These are phyloP conservation scores for Cladosporium austrohemisphaericum DNA, from an alignment of 2,329 filamentous ascomycete genomes.

Conservation along the genomic window DNA sequence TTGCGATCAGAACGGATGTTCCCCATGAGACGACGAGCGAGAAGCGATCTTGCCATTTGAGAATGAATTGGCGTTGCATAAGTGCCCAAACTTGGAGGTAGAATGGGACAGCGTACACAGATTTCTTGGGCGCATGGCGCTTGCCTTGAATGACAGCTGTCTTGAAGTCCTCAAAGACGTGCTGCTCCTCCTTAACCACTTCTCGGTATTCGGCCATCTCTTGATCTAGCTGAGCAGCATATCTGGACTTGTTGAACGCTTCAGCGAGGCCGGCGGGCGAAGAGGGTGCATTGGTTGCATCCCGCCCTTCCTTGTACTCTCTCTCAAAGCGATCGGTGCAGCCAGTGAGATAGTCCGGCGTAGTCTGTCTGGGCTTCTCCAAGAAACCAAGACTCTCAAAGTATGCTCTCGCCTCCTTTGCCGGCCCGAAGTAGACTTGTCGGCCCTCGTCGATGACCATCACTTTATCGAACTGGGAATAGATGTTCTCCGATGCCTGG, in stretches of 20 bases:
- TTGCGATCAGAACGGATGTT: slow-evolving; percentile 67
- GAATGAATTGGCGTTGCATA: slow-evolving; percentile 77
- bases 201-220: slow-evolving; percentile 69
- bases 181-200: slow-evolving; percentile 60
- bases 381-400: slow-evolving; percentile 75
- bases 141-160: slow-evolving; percentile 74
- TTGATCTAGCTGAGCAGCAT: slow-evolving; percentile 52
- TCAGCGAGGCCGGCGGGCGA: slow-evolving; percentile 62
- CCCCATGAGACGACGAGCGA: slow-evolving; percentile 71
- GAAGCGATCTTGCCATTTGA: slow-evolving; percentile 83
- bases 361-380: slow-evolving; percentile 72
- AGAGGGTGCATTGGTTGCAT: slow-evolving; percentile 63
- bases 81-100: slow-evolving; percentile 77
- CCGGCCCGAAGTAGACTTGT: slow-evolving; percentile 72
- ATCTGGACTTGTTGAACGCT: slow-evolving; percentile 65
- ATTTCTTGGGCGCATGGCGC: slow-evolving; percentile 66
- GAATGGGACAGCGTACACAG: slow-evolving; percentile 80
- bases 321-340: slow-evolving; percentile 83
- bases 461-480: slow-evolving; percentile 82
- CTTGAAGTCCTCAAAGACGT: slow-evolving; percentile 71
- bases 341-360: slow-evolving; percentile 75
- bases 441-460: slow-evolving; percentile 73
- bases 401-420: slow-evolving; percentile 64
- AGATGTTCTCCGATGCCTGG: slow-evolving; percentile 74
- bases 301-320: slow-evolving; percentile 66